A percentile compares a stretch with the other conserved stretches of the same genome.
These are phyloP conservation scores for Plenodomus biglobosus DNA, from an alignment of 2,329 filamentous ascomycete species.

Conservation along the genomic window DNA sequence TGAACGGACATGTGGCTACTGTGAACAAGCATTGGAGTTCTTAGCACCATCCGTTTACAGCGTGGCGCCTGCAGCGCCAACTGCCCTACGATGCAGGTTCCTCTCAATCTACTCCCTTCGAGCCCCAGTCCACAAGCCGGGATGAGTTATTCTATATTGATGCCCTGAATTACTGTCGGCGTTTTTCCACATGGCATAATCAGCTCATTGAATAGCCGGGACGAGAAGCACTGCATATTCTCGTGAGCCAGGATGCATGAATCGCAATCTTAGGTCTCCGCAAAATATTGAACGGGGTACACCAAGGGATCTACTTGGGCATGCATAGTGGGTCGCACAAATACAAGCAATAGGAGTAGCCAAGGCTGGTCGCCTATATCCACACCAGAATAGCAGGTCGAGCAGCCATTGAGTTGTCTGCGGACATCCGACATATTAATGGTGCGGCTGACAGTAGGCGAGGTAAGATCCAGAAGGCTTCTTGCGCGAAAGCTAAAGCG, in stretches of 20 bases:
- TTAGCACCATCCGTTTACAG: slow-evolving; percentile 3
- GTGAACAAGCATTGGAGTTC: not conserved
- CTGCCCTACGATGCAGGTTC: not conserved
- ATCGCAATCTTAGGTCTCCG: slow-evolving; percentile 16
- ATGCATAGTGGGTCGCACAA: slow-evolving; percentile 16
- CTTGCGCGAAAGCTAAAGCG: not conserved
- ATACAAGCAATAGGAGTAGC: slow-evolving; percentile 24
- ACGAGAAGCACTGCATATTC: not conserved
- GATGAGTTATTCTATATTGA: slow-evolving; percentile 20
- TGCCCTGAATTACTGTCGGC: slow-evolving; percentile 12
- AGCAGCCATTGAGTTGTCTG: slow-evolving; percentile 3
- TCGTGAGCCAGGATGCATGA: slow-evolving; percentile 12
- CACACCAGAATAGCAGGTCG: slow-evolving; percentile 12
- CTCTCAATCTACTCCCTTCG: not conserved
- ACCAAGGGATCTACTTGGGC: slow-evolving; percentile 6
- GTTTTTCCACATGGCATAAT: slow-evolving; percentile 22
- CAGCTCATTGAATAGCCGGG: slow-evolving; percentile 12
- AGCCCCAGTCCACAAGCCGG: slow-evolving; percentile 7
- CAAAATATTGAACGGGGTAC: not conserved
- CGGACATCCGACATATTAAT: slow-evolving; percentile 1
- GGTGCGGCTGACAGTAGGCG: slow-evolving; percentile 1
- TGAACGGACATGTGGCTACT: not conserved
- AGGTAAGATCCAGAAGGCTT: too few species aligned
- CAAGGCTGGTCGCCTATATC: slow-evolving; percentile 19
- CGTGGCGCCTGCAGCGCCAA: not conserved